A percentile compares a stretch with the other conserved stretches of the same genome.
Evolutionary conservation across 2,329 filamentous ascomycete species (phyloP).

Genomic region (Elsinoe batatas): DNA sequence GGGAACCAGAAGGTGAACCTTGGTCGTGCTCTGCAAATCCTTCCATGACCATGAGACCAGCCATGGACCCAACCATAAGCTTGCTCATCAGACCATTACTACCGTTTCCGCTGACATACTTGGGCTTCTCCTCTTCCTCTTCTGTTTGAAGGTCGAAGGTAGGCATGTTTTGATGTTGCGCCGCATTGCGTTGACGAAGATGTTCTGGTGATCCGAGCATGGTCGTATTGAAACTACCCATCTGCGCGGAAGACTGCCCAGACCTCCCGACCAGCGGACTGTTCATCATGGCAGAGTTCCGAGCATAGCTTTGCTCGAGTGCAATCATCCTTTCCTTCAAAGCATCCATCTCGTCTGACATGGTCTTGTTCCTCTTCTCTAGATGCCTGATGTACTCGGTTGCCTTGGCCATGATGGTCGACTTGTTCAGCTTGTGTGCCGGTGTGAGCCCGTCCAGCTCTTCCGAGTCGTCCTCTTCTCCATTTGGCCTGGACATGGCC

Average conservation of each 20-base stretch:
- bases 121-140: conserved; percentile 25
- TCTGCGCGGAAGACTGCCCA: conserved; percentile 21
- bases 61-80: conserved; percentile 86
- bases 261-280: conserved; percentile 25
- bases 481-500: conserved; percentile 55
- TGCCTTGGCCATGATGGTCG: conserved; percentile 89
- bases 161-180: conserved; percentile 22
- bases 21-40: conserved; percentile 58
- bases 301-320: conserved; percentile 57
- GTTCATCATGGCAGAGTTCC: conserved; percentile 14
- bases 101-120: conserved; percentile 31
- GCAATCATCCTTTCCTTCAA: conserved; percentile 63
- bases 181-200: conserved; percentile 8
- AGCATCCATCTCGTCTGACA: conserved; percentile 69
- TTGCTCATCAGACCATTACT: conserved; percentile 52
- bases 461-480: conserved; percentile 68
- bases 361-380: conserved; percentile 76
- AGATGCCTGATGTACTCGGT: conserved; percentile 93
- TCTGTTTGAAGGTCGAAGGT: conserved; percentile 25
- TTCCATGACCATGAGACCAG: conserved; percentile 84
- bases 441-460: conserved; percentile 60
- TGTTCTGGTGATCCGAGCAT: background rate
- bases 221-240: conserved; percentile 13
- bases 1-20: conserved; percentile 32
- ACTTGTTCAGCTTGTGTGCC: conserved; percentile 93